Evolutionary conservation across 2,329 filamentous ascomycete genomes (phyloP).

Genomic region (Lecanoromycetidae sp.): DNA sequence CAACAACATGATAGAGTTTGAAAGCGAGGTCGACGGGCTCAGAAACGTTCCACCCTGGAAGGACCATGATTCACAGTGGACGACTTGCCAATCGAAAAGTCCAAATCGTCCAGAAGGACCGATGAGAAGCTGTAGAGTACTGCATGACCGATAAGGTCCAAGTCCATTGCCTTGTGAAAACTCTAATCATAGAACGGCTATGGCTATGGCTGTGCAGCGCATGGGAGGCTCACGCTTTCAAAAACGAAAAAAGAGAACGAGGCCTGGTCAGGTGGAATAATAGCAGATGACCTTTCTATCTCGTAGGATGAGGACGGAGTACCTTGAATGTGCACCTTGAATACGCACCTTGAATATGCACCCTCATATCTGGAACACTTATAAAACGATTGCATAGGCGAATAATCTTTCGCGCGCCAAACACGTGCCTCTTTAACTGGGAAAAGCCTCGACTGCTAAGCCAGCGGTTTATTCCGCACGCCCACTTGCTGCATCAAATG

Average conservation of each 20-base stretch:
- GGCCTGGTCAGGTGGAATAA: no score
- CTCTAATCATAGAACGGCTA: not conserved
- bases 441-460: not conserved
- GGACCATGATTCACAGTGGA: constrained; percentile 2
- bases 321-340: no score
- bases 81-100: not conserved
- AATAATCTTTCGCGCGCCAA: not conserved
- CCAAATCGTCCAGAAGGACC: not conserved
- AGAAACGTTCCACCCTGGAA: constrained; percentile 15
- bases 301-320: no score
- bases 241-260: no score
- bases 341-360: no score
- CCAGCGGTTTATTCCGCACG: not conserved
- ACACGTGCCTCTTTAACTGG: constrained; percentile 3
- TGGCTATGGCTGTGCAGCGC: constrained; percentile 1
- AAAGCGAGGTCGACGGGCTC: constrained; percentile 10
- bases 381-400: no score
- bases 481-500: not conserved
- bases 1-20: constrained; percentile 8
- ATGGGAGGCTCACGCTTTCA: no score
- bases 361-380: no score
- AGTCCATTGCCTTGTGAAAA: not conserved
- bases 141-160: not conserved
- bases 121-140: not conserved
- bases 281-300: no score